Evolutionary conservation across 805 yeast genomes (phyloP).

Genomic region (Hanseniaspora opuntiae): DNA sequence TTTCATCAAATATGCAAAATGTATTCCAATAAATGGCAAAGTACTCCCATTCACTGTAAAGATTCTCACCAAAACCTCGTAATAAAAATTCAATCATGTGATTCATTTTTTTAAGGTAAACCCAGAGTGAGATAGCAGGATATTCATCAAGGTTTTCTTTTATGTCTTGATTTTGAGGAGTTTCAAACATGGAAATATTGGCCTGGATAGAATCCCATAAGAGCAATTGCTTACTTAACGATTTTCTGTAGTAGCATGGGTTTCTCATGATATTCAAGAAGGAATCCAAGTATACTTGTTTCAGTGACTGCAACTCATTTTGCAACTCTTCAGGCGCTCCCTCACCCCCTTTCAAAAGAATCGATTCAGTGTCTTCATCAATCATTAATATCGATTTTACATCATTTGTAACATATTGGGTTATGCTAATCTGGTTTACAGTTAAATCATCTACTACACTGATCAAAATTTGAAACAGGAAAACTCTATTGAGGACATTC

Average conservation of each 20-base stretch:
- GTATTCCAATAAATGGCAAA: slow-evolving; percentile 57
- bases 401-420: slow-evolving; percentile 2
- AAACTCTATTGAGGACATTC: neutral
- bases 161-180: slow-evolving; percentile 13
- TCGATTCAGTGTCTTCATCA: neutral
- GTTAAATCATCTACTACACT: neutral
- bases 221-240: slow-evolving; percentile 40
- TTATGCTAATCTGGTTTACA: neutral
- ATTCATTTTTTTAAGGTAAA: slow-evolving; percentile 49
- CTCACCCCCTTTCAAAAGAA: neutral
- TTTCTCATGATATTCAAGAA: slow-evolving; percentile 43
- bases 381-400: slow-evolving; percentile 1
- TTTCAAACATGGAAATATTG: slow-evolving; percentile 51
- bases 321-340: slow-evolving; percentile 15
- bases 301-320: slow-evolving; percentile 33
- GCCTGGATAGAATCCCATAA: slow-evolving; percentile 76
- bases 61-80: slow-evolving; percentile 61
- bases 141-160: slow-evolving; percentile 3
- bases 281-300: slow-evolving; percentile 30
- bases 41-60: slow-evolving; percentile 60
- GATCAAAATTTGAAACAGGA: neutral
- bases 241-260: slow-evolving; percentile 72
- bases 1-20: slow-evolving; percentile 38
- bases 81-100: slow-evolving; percentile 62
- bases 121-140: slow-evolving; percentile 32